A percentile compares a stretch with the other conserved stretches of the same genome.
phyloP scores from a whole-genome alignment of 768 basidiomycete species.

The Dioszegia crocea region DNA sequence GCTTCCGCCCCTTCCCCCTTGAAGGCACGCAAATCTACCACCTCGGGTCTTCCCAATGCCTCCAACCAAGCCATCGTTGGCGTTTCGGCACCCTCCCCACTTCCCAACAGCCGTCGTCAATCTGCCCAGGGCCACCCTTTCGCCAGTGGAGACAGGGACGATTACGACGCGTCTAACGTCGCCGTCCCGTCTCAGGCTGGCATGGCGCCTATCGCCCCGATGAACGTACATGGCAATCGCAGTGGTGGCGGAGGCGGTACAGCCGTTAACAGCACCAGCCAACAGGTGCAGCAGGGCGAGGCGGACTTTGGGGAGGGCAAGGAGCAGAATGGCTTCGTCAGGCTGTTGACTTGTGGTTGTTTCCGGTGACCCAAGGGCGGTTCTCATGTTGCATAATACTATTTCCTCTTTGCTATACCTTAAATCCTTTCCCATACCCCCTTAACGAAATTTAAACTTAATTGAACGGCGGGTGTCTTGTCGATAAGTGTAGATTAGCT shows the following conservation, averaged over 20 bases:
- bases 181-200: slow-evolving; percentile 43
- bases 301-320: slow-evolving; percentile 36
- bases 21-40: slow-evolving; percentile 44
- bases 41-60: slow-evolving; percentile 39
- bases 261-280: slow-evolving; percentile 29
- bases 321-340: slow-evolving; percentile 44
- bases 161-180: slow-evolving; percentile 42
- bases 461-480: too few species aligned
- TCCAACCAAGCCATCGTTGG: slow-evolving; percentile 49
- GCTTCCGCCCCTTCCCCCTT: slow-evolving; percentile 18
- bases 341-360: slow-evolving; percentile 42
- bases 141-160: slow-evolving; percentile 33
- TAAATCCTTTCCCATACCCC: too few species aligned
- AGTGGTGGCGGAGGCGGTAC: slow-evolving; percentile 28
- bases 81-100: slow-evolving; percentile 43
- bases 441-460: too few species aligned
- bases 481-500: too few species aligned
- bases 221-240: slow-evolving; percentile 41
- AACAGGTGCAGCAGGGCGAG: slow-evolving; percentile 40
- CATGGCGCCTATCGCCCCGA: slow-evolving; percentile 41
- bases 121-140: slow-evolving; percentile 46
- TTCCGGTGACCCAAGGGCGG: slow-evolving; percentile 24
- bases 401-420: background rate
- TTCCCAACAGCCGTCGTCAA: slow-evolving; percentile 43
- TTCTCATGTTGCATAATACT: background rate